Base-by-base conservation (phyloP, 345 rosid genomes). In the Conringia planisiliqua region DNA sequence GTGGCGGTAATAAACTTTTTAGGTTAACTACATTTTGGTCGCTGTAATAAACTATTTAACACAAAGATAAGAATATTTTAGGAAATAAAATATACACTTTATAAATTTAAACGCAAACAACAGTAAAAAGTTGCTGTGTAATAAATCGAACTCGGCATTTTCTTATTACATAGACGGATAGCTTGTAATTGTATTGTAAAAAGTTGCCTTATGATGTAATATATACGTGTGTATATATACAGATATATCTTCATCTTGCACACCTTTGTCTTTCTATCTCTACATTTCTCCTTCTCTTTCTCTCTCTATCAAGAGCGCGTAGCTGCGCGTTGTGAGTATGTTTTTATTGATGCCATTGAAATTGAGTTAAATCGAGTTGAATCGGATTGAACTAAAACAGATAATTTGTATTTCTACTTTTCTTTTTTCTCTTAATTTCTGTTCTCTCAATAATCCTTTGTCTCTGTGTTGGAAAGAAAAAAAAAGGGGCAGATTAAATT, bases 401-500 rank as follows among this genome's bases (percentile, higher is more conserved):
- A 39, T 51, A 12, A 20, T n/a, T 27, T 70, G 36, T 62, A 30
- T 71, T 62, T 43, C 48, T 66, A 5, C n/a, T 43, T 55, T 17
- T 26, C 35, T 7, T 4, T 27, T 27, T 36, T 38, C 4, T 29
- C 6, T 30, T 32, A 6, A 7, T 32, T 32, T 24, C 7, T 4
- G 13, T 27, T 36, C 40, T 39, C 20, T 11, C 27, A 4, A 22
- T 58, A 50, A 62, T 61, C 40, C 40, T 50, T 74, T 33, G 8
- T 75, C 16, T 40, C 33, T 60, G 22, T 59, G 59, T 62, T 1
- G 6, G 6, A 5, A 30, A 22, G 24, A 22, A 22, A 22, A 22
- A 22, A 7, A n/a, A 55, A 73, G 72, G 83, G 83, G 85, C 90
- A 83, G 86, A 87, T 81, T 85, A 84, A 81, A 43, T 71, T 85